phyloP scores from a whole-genome alignment of 1,284 basidiomycete genomes.

The Melampsora abietis-canadensis region DNA sequence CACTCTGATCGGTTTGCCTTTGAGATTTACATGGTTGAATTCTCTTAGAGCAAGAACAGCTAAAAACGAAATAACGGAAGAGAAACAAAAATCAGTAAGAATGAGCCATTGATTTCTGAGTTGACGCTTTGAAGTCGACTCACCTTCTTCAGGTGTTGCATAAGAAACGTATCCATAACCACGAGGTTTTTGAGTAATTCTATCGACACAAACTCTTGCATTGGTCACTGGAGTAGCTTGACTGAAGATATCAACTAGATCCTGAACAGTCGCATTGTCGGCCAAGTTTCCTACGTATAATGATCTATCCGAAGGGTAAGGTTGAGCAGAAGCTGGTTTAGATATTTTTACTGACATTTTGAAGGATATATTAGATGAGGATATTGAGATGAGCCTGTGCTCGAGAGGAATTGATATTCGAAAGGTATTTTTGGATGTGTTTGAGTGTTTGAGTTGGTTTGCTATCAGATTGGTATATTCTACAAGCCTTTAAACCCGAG shows the following conservation, averaged over 20 bases:
- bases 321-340: no score
- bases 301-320: background rate
- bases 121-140: background rate
- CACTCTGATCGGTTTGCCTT: conserved; percentile 14
- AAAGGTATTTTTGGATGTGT: no score
- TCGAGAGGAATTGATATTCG: no score
- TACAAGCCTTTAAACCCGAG: no score
- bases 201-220: background rate
- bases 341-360: no score
- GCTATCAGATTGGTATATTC: no score
- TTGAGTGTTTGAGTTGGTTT: no score
- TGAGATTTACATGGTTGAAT: conserved; percentile 1
- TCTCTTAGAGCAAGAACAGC: conserved; percentile 7
- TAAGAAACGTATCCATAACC: conserved; percentile 30
- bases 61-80: background rate
- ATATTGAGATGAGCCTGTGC: no score
- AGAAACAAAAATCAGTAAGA: background rate
- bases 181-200: background rate
- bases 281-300: conserved; percentile 28
- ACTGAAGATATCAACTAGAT: conserved; percentile 7
- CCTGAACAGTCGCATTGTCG: background rate
- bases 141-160: conserved; percentile 7
- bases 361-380: no score
- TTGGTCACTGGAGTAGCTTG: background rate
- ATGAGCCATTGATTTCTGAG: background rate